phyloP scores from a whole-genome alignment of 805 yeast species.

The Ogataea degrootiae region DNA sequence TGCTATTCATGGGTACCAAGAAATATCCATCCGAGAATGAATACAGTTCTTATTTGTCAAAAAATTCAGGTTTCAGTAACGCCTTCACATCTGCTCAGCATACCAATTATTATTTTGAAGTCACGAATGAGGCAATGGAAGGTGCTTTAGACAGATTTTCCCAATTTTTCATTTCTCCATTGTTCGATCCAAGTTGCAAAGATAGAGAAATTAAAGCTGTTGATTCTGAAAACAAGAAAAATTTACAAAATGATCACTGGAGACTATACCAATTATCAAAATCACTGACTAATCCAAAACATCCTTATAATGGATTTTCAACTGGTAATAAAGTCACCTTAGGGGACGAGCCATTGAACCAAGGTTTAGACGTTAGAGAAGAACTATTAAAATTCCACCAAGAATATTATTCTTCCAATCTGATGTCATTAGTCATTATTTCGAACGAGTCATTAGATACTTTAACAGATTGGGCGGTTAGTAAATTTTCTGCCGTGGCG shows the following conservation, averaged over 20 bases:
- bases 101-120: constrained; percentile 88
- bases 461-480: constrained; percentile 65
- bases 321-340: constrained; percentile 84
- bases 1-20: constrained; percentile 73
- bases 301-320: constrained; percentile 83
- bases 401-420: constrained; percentile 71
- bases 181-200: constrained; percentile 68
- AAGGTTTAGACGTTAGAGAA: constrained; percentile 73
- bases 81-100: constrained; percentile 88
- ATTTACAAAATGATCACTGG: constrained; percentile 87
- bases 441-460: constrained; percentile 77
- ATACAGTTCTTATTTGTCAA: constrained; percentile 66
- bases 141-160: constrained; percentile 92
- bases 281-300: constrained; percentile 62
- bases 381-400: constrained; percentile 73
- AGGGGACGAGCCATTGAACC: constrained; percentile 53
- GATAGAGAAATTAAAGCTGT: constrained; percentile 93
- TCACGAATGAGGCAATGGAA: constrained; percentile 65
- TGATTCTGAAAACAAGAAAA: constrained; percentile 93
- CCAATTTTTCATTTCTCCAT: constrained; percentile 85
- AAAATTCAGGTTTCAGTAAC: constrained; percentile 85
- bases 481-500: constrained; percentile 58
- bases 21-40: constrained; percentile 75
- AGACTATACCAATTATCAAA: constrained; percentile 82
- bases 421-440: constrained; percentile 81